Evolutionary conservation across 78 protist genomes (phyloP).

Genomic region (Dictyostelium citrinum): DNA sequence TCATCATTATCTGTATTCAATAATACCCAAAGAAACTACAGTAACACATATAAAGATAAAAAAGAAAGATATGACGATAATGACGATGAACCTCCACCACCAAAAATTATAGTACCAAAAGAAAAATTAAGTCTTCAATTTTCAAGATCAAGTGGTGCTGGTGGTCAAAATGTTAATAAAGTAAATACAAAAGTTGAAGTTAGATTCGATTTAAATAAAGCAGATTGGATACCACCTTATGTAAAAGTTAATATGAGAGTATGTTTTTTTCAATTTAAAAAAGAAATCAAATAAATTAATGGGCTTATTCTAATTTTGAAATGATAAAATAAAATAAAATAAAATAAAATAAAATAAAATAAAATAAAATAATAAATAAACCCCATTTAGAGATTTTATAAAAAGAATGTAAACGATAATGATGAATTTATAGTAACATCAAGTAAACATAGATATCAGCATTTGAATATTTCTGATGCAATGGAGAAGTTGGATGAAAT

Average conservation of each 20-base stretch:
- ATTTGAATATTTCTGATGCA: neutral
- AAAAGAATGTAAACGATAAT: slow-evolving; percentile 23
- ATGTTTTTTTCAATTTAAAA: neutral
- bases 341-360: neutral
- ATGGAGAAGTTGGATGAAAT: slow-evolving; percentile 52
- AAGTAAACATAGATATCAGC: slow-evolving; percentile 25
- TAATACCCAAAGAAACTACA: neutral
- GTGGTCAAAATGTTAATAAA: slow-evolving; percentile 83
- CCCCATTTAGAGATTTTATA: neutral
- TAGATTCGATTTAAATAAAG: slow-evolving; percentile 23
- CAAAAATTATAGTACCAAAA: slow-evolving; percentile 40
- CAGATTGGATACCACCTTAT: slow-evolving; percentile 66
- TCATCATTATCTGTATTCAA: neutral
- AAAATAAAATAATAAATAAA: too few relatives aligned
- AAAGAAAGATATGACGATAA: neutral
- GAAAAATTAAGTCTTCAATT: slow-evolving; percentile 30
- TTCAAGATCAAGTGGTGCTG: slow-evolving; percentile 70
- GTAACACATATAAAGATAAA: neutral
- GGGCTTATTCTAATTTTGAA: neutral
- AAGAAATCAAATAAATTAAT: too few relatives aligned
- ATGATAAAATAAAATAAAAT: too few relatives aligned
- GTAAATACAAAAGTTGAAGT: slow-evolving; percentile 72
- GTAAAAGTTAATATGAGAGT: slow-evolving; percentile 29
- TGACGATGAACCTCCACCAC: neutral
- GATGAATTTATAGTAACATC: slow-evolving; percentile 59